These are phyloP conservation scores for Fusarium sp. DNA, from an alignment of 2,329 filamentous ascomycete genomes.

Conservation along the genomic window DNA sequence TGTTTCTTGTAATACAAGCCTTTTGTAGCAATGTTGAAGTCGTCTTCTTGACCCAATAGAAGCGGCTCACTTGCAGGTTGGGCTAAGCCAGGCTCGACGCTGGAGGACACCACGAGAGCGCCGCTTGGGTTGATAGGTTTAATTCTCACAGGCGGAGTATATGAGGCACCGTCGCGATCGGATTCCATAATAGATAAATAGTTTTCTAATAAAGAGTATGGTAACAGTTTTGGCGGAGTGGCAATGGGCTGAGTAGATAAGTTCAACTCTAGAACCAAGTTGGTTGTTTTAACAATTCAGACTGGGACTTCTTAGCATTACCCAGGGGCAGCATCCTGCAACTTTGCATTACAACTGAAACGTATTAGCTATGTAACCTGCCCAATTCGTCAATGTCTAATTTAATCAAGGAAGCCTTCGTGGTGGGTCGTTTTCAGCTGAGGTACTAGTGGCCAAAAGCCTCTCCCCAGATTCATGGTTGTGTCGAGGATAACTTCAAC, in stretches of 20 bases:
- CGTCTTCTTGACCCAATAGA: background rate
- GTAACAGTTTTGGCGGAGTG: background rate
- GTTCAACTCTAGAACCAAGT: background rate
- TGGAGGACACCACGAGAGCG: background rate
- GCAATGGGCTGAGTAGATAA: background rate
- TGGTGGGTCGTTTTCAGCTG: no score
- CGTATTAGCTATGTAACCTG: background rate
- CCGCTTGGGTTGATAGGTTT: background rate
- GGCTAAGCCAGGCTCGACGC: background rate
- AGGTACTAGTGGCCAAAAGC: background rate
- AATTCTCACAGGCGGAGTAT: background rate
- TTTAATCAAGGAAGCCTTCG: background rate
- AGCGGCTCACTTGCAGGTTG: slow-evolving; percentile 1
- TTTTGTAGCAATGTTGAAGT: background rate
- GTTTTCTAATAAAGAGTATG: background rate
- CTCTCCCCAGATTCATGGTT: background rate
- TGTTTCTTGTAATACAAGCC: background rate
- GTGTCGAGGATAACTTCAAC: background rate
- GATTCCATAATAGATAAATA: background rate
- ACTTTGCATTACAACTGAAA: background rate
- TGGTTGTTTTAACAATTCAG: background rate
- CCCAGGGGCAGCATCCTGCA: background rate
- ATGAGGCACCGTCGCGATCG: background rate
- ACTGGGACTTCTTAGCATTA: background rate
- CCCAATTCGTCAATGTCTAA: background rate